phyloP scores from a whole-genome alignment of 208 protist species.

The Acanthamoeba castellanii region DNA sequence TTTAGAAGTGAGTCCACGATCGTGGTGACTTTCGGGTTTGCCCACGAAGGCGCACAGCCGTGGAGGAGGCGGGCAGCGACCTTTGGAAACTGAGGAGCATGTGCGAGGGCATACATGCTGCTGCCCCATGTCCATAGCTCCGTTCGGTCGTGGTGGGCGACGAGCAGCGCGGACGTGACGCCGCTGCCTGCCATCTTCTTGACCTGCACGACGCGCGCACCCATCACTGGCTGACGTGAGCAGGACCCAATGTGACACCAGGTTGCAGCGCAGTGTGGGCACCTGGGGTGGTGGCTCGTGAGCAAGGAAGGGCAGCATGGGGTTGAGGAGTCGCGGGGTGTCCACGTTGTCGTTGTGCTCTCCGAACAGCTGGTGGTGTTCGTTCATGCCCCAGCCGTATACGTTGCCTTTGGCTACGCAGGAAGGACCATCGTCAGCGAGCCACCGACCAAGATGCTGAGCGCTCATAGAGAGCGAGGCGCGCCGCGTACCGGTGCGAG shows the following conservation, averaged over 20 bases:
- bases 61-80: neutral
- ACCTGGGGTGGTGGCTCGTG: neutral
- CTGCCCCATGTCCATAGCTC: conserved; percentile 60
- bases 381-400: conserved; percentile 47
- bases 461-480: neutral
- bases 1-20: too few species aligned
- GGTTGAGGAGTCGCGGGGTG: neutral
- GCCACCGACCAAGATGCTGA: neutral
- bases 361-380: conserved; percentile 5
- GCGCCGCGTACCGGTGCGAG: neutral
- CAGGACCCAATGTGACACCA: neutral
- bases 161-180: conserved; percentile 4
- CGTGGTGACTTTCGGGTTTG: neutral
- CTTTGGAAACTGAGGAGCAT: neutral
- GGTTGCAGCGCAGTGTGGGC: neutral
- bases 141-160: neutral
- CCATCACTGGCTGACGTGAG: neutral
- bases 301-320: neutral
- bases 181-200: conserved; percentile 59
- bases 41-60: neutral
- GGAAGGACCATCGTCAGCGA: neutral
- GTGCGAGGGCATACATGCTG: conserved; percentile 15
- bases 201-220: neutral
- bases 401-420: neutral
- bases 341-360: conserved; percentile 14